Evolutionary conservation across 495 filamentous ascomycete genomes (phyloP).

Genomic region (Haplographium delicatum): DNA sequence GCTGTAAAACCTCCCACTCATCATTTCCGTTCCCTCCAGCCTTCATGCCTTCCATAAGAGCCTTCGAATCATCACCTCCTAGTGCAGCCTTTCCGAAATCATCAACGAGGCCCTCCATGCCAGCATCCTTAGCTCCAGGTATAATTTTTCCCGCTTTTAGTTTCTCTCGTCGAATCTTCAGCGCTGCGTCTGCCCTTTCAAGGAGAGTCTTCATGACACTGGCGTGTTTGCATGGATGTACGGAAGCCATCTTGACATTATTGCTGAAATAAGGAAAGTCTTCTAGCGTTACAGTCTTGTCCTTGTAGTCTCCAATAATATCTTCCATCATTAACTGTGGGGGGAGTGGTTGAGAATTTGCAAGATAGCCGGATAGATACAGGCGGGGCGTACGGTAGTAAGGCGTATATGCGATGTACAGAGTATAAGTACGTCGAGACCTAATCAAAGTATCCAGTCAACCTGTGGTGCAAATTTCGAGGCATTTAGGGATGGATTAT

Average conservation of each 20-base stretch:
- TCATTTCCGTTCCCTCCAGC: constrained; percentile 48
- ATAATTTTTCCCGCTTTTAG: constrained; percentile 46
- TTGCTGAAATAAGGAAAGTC: constrained; percentile 89
- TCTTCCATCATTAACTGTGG: constrained; percentile 98
- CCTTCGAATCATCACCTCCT: constrained; percentile 31
- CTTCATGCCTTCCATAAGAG: constrained; percentile 27
- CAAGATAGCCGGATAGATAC: constrained; percentile 86
- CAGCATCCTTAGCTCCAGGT: constrained; percentile 37
- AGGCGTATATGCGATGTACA: constrained; percentile 96
- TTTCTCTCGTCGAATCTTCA: constrained; percentile 84
- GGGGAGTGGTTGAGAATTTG: constrained; percentile 76
- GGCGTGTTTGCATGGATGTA: constrained; percentile 91
- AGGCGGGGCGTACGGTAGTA: constrained; percentile 96
- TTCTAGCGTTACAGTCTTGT: constrained; percentile 98
- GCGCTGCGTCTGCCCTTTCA: constrained; percentile 86
- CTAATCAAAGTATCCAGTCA: constrained; percentile 42
- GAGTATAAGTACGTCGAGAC: constrained; percentile 83
- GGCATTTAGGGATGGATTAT: background rate
- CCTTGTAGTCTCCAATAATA: constrained; percentile 98
- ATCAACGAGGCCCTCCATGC: constrained; percentile 51
- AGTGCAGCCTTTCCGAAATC: constrained; percentile 53
- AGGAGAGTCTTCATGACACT: constrained; percentile 97
- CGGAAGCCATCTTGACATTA: constrained; percentile 87
- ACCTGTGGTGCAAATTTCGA: no score
- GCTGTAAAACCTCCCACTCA: constrained; percentile 76